phyloP scores from a whole-genome alignment of 1,284 basidiomycete genomes.

The Rhodotorula glutinis region DNA sequence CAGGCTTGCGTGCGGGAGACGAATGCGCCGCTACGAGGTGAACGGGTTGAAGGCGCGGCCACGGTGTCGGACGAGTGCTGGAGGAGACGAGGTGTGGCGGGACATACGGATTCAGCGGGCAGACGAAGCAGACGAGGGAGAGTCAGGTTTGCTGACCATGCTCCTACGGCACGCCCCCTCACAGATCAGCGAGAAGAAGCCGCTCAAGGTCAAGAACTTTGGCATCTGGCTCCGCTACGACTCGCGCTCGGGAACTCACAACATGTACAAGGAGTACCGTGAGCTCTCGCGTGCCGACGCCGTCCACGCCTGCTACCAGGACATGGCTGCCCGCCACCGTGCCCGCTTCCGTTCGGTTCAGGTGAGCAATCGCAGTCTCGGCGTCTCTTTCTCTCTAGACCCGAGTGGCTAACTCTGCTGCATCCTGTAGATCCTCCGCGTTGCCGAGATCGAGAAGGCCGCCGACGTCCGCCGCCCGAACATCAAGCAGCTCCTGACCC shows the following conservation, averaged over 20 bases:
- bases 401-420: no score
- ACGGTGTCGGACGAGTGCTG: no score
- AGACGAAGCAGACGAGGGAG: background rate
- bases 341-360: constrained; percentile 99
- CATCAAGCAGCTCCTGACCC: constrained; percentile 80
- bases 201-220: constrained; percentile 99
- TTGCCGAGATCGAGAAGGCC: constrained; percentile 87
- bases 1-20: no score
- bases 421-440: constrained; percentile 80
- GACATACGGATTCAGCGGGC: no score
- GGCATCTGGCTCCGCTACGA: constrained; percentile 99
- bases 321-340: constrained; percentile 99
- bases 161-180: background rate
- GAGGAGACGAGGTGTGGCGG: no score
- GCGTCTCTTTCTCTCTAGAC: background rate
- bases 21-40: no score
- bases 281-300: constrained; percentile 92
- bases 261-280: constrained; percentile 88
- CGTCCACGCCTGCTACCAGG: constrained; percentile 96
- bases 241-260: constrained; percentile 95
- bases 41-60: no score
- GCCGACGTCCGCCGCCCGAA: constrained; percentile 71
- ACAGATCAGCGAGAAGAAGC: constrained; percentile 95
- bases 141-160: background rate
- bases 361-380: constrained; percentile 55